These are phyloP conservation scores for Annulohypoxylon maeteangense DNA, from an alignment of 495 filamentous ascomycete genomes.

Conservation along the genomic window DNA sequence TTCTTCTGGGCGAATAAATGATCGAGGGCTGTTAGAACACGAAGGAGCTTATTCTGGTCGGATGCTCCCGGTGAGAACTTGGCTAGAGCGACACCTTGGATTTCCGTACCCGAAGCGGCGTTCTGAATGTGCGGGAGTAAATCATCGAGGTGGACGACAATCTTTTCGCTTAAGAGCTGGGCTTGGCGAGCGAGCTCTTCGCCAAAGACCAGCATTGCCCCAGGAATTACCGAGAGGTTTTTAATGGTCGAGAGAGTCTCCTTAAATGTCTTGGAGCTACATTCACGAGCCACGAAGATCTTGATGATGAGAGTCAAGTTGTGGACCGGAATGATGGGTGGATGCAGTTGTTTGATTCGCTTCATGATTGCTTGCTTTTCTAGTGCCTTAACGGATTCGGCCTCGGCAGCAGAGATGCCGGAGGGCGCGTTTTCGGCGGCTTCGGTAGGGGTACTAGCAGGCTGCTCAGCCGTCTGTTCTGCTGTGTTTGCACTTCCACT, in stretches of 20 bases:
- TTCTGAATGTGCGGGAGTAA: conserved; percentile 87
- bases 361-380: conserved; percentile 70
- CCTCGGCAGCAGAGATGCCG: conserved; percentile 40
- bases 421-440: conserved; percentile 39
- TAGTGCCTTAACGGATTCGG: conserved; percentile 57
- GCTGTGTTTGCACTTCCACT: conserved; percentile 3
- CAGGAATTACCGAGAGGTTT: conserved; percentile 92
- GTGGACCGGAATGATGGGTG: conserved; percentile 87
- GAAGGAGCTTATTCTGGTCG: conserved; percentile 92
- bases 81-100: conserved; percentile 91
- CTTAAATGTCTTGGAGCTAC: conserved; percentile 94
- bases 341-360: conserved; percentile 76
- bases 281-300: conserved; percentile 94
- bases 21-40: conserved; percentile 93
- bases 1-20: conserved; percentile 83
- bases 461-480: conserved; percentile 12
- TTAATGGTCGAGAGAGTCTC: conserved; percentile 98
- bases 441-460: conserved; percentile 38
- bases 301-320: conserved; percentile 94
- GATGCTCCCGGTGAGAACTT: conserved; percentile 97
- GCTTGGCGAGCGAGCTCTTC: conserved; percentile 89
- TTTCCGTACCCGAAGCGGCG: conserved; percentile 88
- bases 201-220: conserved; percentile 89
- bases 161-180: conserved; percentile 81
- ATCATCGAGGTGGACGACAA: conserved; percentile 84